Evolutionary conservation across 2,329 filamentous ascomycete genomes (phyloP).

Genomic region (Pezicula radicicola): DNA sequence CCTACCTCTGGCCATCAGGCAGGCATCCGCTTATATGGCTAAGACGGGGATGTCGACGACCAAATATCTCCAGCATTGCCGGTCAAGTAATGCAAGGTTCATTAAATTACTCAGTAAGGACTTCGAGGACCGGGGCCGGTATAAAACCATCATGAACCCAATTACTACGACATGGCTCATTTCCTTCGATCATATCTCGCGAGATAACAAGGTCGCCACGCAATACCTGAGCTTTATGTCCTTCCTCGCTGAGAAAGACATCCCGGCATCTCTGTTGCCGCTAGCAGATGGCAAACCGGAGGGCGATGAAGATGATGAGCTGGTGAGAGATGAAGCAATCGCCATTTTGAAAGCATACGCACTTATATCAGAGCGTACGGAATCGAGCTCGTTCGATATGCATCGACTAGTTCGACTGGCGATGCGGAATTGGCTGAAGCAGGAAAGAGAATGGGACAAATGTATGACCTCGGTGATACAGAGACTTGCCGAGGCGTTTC

Average conservation of each 20-base stretch:
- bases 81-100: conserved; percentile 9
- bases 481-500: neutral
- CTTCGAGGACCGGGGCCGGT: conserved; percentile 29
- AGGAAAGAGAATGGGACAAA: neutral
- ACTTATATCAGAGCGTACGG: conserved; percentile 21
- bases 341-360: conserved; percentile 30
- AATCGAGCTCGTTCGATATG: conserved; percentile 21
- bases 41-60: conserved; percentile 10
- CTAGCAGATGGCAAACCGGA: neutral
- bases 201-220: conserved; percentile 26
- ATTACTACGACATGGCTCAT: conserved; percentile 34
- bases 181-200: conserved; percentile 32
- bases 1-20: conserved; percentile 33
- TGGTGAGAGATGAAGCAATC: conserved; percentile 25
- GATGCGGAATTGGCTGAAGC: conserved; percentile 29
- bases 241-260: conserved; percentile 27
- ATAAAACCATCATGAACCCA: conserved; percentile 27
- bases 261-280: conserved; percentile 31
- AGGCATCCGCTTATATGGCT: conserved; percentile 34
- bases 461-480: neutral
- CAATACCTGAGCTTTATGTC: conserved; percentile 33
- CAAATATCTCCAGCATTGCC: conserved; percentile 7
- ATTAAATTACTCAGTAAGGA: conserved; percentile 28
- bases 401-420: conserved; percentile 33
- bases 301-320: conserved; percentile 8